Percentiles rank a stretch among this genome's conserved stretches.
phyloP scores from a whole-genome alignment of 2,329 filamentous ascomycete species.

The Tolypocladium guangdongense region DNA sequence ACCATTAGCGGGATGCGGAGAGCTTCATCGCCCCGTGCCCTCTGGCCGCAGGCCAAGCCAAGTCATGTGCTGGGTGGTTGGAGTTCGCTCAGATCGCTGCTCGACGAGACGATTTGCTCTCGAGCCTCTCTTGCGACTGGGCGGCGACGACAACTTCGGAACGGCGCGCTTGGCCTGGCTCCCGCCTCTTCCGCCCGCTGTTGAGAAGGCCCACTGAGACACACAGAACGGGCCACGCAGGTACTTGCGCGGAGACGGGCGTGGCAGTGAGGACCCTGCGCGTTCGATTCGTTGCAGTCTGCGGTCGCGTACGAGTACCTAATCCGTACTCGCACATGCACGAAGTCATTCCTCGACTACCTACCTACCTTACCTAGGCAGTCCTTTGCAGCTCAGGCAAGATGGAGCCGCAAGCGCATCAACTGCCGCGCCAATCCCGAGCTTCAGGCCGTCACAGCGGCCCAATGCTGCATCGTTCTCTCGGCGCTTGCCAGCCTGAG shows the following conservation, averaged over 20 bases:
- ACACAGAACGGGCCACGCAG: background rate
- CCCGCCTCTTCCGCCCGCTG: background rate
- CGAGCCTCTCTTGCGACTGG: background rate
- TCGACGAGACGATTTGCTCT: background rate
- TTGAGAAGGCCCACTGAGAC: background rate
- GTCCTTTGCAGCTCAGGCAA: background rate
- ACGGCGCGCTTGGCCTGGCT: background rate
- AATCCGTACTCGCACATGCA: background rate
- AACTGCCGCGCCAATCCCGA: background rate
- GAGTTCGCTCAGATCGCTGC: background rate
- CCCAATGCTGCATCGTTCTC: background rate
- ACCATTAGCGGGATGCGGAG: background rate
- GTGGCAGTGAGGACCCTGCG: background rate
- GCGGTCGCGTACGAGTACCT: background rate
- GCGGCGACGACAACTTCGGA: background rate
- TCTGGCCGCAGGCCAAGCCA: background rate
- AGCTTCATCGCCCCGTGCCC: too few relatives aligned
- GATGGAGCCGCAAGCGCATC: too few relatives aligned
- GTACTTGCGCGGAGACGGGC: background rate
- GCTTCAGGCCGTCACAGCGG: background rate
- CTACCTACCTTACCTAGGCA: too few relatives aligned
- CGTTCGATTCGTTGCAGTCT: background rate
- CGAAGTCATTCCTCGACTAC: background rate
- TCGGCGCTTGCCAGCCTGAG: background rate
- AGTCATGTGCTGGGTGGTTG: background rate